These are phyloP conservation scores for Pythium scleroteichum DNA, from an alignment of 352 stramenopile species.

Conservation along the genomic window DNA sequence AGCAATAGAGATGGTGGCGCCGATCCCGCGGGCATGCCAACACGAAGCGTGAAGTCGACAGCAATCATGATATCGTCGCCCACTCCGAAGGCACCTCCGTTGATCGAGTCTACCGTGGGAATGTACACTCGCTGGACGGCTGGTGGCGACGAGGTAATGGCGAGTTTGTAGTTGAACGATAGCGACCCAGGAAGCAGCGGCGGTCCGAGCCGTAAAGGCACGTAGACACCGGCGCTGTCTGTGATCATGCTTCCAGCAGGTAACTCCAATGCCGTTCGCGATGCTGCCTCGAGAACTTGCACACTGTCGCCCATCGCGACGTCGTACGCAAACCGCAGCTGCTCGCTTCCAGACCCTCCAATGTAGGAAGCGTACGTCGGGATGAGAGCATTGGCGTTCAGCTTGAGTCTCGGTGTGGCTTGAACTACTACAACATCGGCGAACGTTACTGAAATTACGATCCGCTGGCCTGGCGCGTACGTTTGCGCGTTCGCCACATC, in stretches of 20 bases:
- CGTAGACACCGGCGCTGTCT: slow-evolving; percentile 39
- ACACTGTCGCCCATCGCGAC: slow-evolving; percentile 47
- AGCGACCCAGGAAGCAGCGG: slow-evolving; percentile 39
- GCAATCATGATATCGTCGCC: slow-evolving; percentile 50
- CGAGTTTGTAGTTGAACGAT: slow-evolving; percentile 43
- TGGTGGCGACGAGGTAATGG: slow-evolving; percentile 46
- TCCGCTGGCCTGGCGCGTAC: slow-evolving; percentile 63
- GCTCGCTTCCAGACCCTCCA: slow-evolving; percentile 42
- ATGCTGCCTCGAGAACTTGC: slow-evolving; percentile 47
- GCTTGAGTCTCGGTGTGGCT: slow-evolving; percentile 44
- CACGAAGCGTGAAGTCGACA: slow-evolving; percentile 49
- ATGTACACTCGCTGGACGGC: slow-evolving; percentile 43
- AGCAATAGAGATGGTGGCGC: slow-evolving; percentile 35
- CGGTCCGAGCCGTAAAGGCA: slow-evolving; percentile 45
- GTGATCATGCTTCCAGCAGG: slow-evolving; percentile 50
- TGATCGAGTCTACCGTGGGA: slow-evolving; percentile 30
- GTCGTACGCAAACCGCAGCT: slow-evolving; percentile 60
- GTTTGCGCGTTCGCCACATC: slow-evolving; percentile 40
- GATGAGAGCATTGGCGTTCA: slow-evolving; percentile 46
- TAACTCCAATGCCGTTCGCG: slow-evolving; percentile 45
- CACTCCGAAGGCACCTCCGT: slow-evolving; percentile 32
- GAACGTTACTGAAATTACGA: slow-evolving; percentile 57
- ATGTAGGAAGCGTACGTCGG: slow-evolving; percentile 50
- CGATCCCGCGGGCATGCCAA: slow-evolving; percentile 16
- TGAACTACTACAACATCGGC: slow-evolving; percentile 45